A percentile compares a stretch with the other conserved stretches of the same genome.
These are phyloP conservation scores for Neofusicoccum parvum DNA, from an alignment of 2,329 filamentous ascomycete species.

Conservation along the genomic window DNA sequence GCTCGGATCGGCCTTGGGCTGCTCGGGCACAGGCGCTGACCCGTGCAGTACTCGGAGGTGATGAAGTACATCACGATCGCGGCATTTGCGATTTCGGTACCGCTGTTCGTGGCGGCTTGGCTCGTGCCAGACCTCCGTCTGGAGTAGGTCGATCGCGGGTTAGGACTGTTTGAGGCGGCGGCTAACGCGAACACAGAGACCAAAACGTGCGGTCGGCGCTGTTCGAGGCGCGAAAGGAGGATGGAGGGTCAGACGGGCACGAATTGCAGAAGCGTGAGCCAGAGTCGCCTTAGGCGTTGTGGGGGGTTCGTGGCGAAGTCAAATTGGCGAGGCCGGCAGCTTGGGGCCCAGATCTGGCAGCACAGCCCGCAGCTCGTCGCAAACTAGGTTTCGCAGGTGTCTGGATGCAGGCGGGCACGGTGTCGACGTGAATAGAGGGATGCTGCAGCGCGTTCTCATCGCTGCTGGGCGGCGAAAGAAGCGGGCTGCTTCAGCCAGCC, in stretches of 20 bases:
- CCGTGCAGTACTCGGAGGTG: constrained; percentile 8
- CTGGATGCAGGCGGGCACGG: not conserved
- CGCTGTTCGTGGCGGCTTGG: constrained; percentile 3
- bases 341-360: not conserved
- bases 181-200: not conserved
- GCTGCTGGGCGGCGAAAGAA: no score
- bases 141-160: not conserved
- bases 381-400: not conserved
- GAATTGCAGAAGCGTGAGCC: not conserved
- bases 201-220: not conserved
- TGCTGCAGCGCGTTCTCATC: not conserved
- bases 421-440: not conserved
- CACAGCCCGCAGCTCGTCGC: not conserved
- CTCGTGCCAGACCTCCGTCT: not conserved
- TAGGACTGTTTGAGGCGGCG: not conserved
- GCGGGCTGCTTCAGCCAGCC: no score
- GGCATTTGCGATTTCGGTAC: not conserved
- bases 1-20: no score
- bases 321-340: no score
- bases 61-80: constrained; percentile 11
- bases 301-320: no score
- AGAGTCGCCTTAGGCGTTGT: not conserved
- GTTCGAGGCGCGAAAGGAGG: not conserved
- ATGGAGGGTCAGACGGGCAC: not conserved
- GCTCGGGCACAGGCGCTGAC: not conserved